Conservation (phyloP, 1,284 basidiomycete genomes). For the Cutaneotrichosporon curvatum region DNA sequence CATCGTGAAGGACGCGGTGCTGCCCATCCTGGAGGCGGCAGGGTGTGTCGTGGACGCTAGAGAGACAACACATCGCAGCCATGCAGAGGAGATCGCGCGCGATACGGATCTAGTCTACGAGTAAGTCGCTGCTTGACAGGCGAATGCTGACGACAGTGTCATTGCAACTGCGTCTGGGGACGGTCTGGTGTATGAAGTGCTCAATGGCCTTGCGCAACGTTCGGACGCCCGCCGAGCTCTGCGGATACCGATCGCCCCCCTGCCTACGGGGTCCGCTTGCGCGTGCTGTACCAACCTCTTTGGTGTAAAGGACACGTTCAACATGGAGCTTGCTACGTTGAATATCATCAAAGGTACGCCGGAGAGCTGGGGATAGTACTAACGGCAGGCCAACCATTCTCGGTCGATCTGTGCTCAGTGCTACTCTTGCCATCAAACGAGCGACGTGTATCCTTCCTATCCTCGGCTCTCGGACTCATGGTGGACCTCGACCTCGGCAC, state of each 20-base stretch:
- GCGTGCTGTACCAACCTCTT: slow-evolving; percentile 45
- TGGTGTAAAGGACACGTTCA: slow-evolving; percentile 57
- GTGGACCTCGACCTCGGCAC: slow-evolving; percentile 81
- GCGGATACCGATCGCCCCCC: slow-evolving; percentile 67
- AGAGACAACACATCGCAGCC: slow-evolving; percentile 67
- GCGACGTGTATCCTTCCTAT: slow-evolving; percentile 74
- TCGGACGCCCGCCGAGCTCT: slow-evolving; percentile 64
- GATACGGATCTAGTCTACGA: slow-evolving; percentile 62
- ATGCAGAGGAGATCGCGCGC: slow-evolving; percentile 66
- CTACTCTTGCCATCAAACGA: slow-evolving; percentile 37
- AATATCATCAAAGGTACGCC: slow-evolving; percentile 75
- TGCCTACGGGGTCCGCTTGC: slow-evolving; percentile 63
- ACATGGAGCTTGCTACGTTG: slow-evolving; percentile 65
- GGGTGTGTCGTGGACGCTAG: slow-evolving; percentile 58
- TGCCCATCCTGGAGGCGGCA: slow-evolving; percentile 74
- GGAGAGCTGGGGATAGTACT: slow-evolving; percentile 29
- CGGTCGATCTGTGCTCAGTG: slow-evolving; percentile 74
- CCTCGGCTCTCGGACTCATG: slow-evolving; percentile 80
- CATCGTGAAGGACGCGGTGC: slow-evolving; percentile 60
- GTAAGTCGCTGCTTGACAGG: slow-evolving; percentile 22
- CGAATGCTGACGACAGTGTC: slow-evolving; percentile 46
- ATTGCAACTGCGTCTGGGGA: slow-evolving; percentile 83
- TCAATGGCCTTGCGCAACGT: slow-evolving; percentile 81
- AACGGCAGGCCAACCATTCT: slow-evolving; percentile 52
- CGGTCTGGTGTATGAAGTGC: slow-evolving; percentile 80